Percentiles rank a stretch among this genome's conserved stretches.
These are phyloP conservation scores for Turritis glabra DNA, from an alignment of 345 rosid species.

Conservation along the genomic window DNA sequence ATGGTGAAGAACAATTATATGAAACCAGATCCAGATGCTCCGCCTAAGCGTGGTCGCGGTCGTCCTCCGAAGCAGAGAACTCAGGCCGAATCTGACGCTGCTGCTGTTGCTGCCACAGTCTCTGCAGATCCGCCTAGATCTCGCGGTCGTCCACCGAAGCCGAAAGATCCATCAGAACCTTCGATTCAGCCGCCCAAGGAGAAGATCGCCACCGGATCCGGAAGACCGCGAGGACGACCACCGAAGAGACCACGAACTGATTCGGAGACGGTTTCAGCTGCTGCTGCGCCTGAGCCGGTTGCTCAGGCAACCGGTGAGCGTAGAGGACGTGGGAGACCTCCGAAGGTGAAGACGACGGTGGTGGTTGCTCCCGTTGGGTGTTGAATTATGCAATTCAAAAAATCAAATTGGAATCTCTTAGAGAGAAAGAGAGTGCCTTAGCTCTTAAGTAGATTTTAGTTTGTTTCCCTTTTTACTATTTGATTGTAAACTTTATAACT, in stretches of 20 bases:
- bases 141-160: conserved; percentile 73
- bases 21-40: conserved; percentile 72
- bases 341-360: conserved; percentile 65
- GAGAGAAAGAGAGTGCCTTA: not conserved
- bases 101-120: conserved; percentile 13
- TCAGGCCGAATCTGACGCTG: conserved; percentile 12
- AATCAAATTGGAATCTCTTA: not conserved
- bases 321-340: conserved; percentile 80
- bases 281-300: not conserved
- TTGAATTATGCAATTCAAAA: conserved; percentile 22
- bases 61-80: conserved; percentile 74
- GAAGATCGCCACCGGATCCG: conserved; percentile 29
- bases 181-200: conserved; percentile 32
- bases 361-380: conserved; percentile 62
- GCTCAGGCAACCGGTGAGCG: conserved; percentile 27
- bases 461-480: not conserved
- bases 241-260: conserved; percentile 50
- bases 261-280: conserved; percentile 7
- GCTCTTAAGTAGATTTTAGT: not conserved
- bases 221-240: conserved; percentile 72
- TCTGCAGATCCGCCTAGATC: conserved; percentile 56
- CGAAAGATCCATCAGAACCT: conserved; percentile 46
- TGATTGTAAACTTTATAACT: not conserved
- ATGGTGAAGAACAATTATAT: conserved; percentile 69
- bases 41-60: conserved; percentile 82